These are phyloP conservation scores for Saccharomycopsis babjevae DNA, from an alignment of 805 yeast genomes.

Conservation along the genomic window DNA sequence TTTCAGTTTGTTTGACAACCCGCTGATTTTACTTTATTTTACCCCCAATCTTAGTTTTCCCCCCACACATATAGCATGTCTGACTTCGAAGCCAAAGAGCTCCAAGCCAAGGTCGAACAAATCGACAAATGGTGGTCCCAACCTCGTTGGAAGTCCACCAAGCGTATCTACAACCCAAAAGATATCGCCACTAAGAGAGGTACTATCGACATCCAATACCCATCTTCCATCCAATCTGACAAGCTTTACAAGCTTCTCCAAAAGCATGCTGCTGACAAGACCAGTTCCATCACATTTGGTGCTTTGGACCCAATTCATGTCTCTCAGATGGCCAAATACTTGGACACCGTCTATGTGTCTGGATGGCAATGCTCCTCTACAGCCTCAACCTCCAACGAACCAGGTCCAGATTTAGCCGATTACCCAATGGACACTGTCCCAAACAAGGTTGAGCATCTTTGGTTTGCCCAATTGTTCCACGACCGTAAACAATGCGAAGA, in stretches of 20 bases:
- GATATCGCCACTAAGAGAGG: slow-evolving; percentile 89
- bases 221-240: slow-evolving; percentile 71
- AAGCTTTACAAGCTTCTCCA: slow-evolving; percentile 62
- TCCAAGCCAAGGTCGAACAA: slow-evolving; percentile 58
- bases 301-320: slow-evolving; percentile 94
- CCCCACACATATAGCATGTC: not conserved
- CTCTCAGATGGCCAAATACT: slow-evolving; percentile 91
- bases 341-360: slow-evolving; percentile 86
- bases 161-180: slow-evolving; percentile 78
- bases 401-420: slow-evolving; percentile 97
- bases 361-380: slow-evolving; percentile 99
- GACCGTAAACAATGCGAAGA: slow-evolving; percentile 93
- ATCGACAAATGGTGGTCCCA: slow-evolving; percentile 86
- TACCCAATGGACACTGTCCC: slow-evolving; percentile 99
- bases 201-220: slow-evolving; percentile 59
- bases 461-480: slow-evolving; percentile 94
- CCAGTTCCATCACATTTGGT: slow-evolving; percentile 85
- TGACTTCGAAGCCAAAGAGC: not conserved
- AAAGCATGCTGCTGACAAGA: slow-evolving; percentile 62
- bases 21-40: not conserved
- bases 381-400: slow-evolving; percentile 95
- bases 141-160: slow-evolving; percentile 85
- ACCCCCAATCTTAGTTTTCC: not conserved
- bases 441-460: slow-evolving; percentile 92
- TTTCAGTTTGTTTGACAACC: not conserved